Conservation (phyloP, 139 green algal species). For the Astrephomene gubernaculifera region DNA sequence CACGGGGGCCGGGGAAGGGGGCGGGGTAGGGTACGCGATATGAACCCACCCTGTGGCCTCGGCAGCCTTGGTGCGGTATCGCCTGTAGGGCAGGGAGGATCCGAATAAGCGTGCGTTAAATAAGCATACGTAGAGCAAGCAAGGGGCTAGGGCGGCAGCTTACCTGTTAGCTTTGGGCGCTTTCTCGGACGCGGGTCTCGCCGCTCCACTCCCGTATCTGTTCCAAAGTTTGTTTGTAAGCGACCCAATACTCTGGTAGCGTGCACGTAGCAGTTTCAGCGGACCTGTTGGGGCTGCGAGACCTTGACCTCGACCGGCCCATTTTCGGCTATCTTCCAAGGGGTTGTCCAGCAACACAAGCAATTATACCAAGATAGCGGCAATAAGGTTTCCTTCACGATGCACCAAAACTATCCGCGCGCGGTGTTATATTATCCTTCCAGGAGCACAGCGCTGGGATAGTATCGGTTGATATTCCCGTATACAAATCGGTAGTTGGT, state of each 20-base stretch:
- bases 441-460: background rate
- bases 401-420: too few species aligned
- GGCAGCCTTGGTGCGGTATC: slow-evolving; percentile 26
- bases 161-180: slow-evolving; percentile 12
- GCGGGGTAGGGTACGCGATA: too few species aligned
- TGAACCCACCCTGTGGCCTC: slow-evolving; percentile 26
- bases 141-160: background rate
- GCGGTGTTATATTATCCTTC: background rate
- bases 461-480: background rate
- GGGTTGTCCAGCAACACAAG: background rate
- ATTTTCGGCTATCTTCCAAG: background rate
- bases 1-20: too few species aligned
- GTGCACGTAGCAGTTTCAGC: too few species aligned
- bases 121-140: background rate
- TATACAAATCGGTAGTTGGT: background rate
- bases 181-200: background rate
- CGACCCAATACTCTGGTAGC: too few species aligned
- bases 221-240: too few species aligned
- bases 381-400: too few species aligned
- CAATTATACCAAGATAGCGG: background rate
- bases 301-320: slow-evolving; percentile 11
- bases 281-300: slow-evolving; percentile 3
- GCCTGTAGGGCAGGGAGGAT: background rate
- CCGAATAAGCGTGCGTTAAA: background rate
- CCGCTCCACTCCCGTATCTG: background rate